Percentiles rank a stretch among this genome's conserved stretches.
These are phyloP conservation scores for Ordospora pajunii DNA, from an alignment of 371 early-diverging fungal species.

Conservation along the genomic window DNA sequence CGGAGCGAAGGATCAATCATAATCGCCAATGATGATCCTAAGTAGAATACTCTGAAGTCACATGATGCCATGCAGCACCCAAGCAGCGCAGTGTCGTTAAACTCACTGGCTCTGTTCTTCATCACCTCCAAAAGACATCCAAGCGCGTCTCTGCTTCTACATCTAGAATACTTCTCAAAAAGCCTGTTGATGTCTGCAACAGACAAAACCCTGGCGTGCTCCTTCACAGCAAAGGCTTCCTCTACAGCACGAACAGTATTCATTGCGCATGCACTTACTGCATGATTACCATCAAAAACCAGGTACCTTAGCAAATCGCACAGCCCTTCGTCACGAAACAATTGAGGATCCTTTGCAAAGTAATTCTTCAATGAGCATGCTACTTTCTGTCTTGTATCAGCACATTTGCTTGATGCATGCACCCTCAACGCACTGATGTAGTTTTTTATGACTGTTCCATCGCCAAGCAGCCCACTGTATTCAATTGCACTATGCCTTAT, in stretches of 20 bases:
- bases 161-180: background rate
- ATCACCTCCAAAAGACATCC: conserved; percentile 6
- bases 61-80: background rate
- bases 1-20: background rate
- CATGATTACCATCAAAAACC: background rate
- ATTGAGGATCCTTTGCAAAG: background rate
- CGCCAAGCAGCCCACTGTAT: background rate
- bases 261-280: conserved; percentile 5
- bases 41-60: conserved; percentile 13
- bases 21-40: background rate
- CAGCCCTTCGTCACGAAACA: conserved; percentile 18
- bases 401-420: background rate
- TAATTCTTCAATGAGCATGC: background rate
- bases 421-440: conserved; percentile 15
- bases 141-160: background rate
- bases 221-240: background rate
- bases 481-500: conserved; percentile 26
- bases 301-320: background rate
- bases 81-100: background rate
- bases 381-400: background rate
- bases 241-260: conserved; percentile 7
- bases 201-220: background rate
- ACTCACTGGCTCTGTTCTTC: background rate
- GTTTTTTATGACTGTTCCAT: conserved; percentile 33
- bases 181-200: background rate